phyloP scores from a whole-genome alignment of 2,329 filamentous ascomycete genomes.

The Penicillium sp. region DNA sequence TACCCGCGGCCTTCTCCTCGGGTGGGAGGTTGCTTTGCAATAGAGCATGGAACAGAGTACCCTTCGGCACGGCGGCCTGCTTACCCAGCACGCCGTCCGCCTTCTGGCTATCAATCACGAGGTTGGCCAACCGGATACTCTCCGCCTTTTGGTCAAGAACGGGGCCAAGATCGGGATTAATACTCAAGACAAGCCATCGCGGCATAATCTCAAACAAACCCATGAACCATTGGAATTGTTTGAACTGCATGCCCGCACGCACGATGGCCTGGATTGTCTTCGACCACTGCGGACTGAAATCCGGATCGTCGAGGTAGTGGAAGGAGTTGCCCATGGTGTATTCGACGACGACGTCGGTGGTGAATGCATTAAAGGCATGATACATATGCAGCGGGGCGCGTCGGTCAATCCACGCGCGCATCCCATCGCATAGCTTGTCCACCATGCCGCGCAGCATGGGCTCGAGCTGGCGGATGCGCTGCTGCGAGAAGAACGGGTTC shows the following conservation, averaged over 20 bases:
- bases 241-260: conserved; percentile 22
- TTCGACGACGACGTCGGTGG: conserved; percentile 50
- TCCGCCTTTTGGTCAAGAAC: conserved; percentile 15
- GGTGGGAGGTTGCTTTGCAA: conserved; percentile 36
- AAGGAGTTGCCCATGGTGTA: conserved; percentile 39
- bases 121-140: conserved; percentile 12
- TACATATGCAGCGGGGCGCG: conserved; percentile 23
- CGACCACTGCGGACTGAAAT: conserved; percentile 34
- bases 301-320: conserved; percentile 34
- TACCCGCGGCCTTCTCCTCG: conserved; percentile 34
- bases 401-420: conserved; percentile 21
- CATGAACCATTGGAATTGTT: conserved; percentile 25
- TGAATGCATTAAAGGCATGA: conserved; percentile 43
- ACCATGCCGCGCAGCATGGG: conserved; percentile 25
- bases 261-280: conserved; percentile 29
- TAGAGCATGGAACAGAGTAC: conserved; percentile 28
- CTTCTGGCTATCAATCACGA: conserved; percentile 10
- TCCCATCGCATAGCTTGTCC: conserved; percentile 27
- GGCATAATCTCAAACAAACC: conserved; percentile 24
- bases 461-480: conserved; percentile 29
- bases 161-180: conserved; percentile 23
- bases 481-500: conserved; percentile 39
- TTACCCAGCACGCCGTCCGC: neutral
- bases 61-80: conserved; percentile 2
- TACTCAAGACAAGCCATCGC: conserved; percentile 15